phyloP scores from a whole-genome alignment of 805 yeast genomes.

The Candida xiaguanensis region DNA sequence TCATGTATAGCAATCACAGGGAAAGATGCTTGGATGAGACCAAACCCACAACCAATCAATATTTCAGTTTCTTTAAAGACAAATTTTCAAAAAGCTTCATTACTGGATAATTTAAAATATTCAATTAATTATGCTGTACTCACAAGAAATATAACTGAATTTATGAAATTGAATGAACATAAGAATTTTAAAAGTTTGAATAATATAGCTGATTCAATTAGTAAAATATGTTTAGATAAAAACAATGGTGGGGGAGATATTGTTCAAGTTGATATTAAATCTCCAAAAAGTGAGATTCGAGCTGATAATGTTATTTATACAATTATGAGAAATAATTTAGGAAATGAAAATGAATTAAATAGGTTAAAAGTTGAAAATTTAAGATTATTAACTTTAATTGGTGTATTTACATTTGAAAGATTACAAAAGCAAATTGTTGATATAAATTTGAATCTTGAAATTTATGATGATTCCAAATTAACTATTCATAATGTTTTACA shows the following conservation, averaged over 20 bases:
- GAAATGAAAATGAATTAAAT: conserved; percentile 7
- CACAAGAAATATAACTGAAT: conserved; percentile 57
- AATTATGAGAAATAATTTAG: conserved; percentile 28
- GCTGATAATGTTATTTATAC: conserved; percentile 47
- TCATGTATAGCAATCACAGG: conserved; percentile 64
- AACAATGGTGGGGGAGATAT: conserved; percentile 45
- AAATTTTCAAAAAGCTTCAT: conserved; percentile 69
- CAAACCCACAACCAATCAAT: conserved; percentile 61
- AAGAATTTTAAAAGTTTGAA: conserved; percentile 41
- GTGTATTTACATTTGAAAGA: conserved; percentile 90
- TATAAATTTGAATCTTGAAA: conserved; percentile 40
- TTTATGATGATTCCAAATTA: conserved; percentile 25
- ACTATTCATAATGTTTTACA: conserved; percentile 44
- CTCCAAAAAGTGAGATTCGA: conserved; percentile 55
- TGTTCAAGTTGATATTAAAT: conserved; percentile 38
- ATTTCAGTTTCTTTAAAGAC: conserved; percentile 61
- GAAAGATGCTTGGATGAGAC: conserved; percentile 70
- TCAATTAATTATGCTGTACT: conserved; percentile 88
- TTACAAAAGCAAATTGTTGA: conserved; percentile 77
- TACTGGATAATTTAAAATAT: conserved; percentile 72
- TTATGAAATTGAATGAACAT: conserved; percentile 41
- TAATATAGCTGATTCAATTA: conserved; percentile 46
- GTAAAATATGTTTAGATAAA: conserved; percentile 41
- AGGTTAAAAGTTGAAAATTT: conserved; percentile 44
- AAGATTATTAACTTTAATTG: conserved; percentile 72